Percentiles rank a stretch among this genome's conserved stretches.
Evolutionary conservation across 352 stramenopile genomes (phyloP).

Genomic region (Pythium rhizo-oryzae): DNA sequence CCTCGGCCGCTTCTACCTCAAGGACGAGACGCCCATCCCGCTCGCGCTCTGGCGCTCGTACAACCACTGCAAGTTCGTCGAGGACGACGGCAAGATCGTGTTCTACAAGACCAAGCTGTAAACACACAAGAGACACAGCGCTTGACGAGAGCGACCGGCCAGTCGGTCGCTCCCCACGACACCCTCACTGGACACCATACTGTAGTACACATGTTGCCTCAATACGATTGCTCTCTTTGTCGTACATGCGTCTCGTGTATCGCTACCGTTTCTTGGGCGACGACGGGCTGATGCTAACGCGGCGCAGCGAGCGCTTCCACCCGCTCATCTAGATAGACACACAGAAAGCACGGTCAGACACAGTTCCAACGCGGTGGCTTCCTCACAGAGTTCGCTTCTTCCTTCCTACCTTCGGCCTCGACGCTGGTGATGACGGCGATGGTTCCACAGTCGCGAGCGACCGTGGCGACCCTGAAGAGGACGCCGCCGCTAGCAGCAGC

Average conservation of each 20-base stretch:
- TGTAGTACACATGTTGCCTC: background rate
- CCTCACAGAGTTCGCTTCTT: no score
- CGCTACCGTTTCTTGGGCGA: background rate
- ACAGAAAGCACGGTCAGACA: background rate
- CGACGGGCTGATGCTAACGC: background rate
- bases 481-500: slow-evolving; percentile 7
- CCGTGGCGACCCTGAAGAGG: background rate
- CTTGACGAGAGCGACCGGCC: background rate
- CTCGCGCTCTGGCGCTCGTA: slow-evolving; percentile 93
- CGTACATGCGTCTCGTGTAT: background rate
- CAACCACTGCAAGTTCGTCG: slow-evolving; percentile 94
- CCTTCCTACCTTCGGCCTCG: no score
- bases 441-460: background rate
- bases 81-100: slow-evolving; percentile 90
- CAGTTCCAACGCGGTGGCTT: no score
- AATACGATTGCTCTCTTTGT: background rate
- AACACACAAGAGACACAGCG: background rate
- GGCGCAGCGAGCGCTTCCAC: slow-evolving; percentile 3
- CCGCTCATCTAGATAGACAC: background rate
- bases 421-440: background rate
- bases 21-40: slow-evolving; percentile 91
- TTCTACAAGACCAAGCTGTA: slow-evolving; percentile 88
- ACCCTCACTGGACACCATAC: no score
- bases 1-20: slow-evolving; percentile 96
- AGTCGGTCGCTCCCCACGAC: no score